phyloP scores from a whole-genome alignment of 2,329 filamentous ascomycete genomes.

The Paraconiothyrium brasiliense region DNA sequence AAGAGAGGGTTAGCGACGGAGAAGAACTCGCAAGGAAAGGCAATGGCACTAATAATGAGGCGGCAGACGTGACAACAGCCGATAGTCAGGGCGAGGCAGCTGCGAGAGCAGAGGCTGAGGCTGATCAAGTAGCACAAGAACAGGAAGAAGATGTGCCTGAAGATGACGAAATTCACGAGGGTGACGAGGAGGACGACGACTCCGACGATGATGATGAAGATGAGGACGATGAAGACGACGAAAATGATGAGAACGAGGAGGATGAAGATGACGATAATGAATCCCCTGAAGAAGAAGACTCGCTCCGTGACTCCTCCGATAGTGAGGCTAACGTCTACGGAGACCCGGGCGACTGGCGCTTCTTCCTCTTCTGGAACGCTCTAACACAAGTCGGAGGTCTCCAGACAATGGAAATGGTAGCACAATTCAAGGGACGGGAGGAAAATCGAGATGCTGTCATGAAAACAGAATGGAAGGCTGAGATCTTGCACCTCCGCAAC shows the following conservation, averaged over 20 bases:
- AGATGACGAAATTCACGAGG: not conserved
- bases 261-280: not conserved
- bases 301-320: not conserved
- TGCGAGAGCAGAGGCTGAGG: not conserved
- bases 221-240: not conserved
- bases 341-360: slow-evolving; percentile 1
- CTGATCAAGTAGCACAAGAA: not conserved
- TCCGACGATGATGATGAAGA: not conserved
- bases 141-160: not conserved
- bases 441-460: not conserved
- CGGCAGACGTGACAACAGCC: not conserved
- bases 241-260: not conserved
- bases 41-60: not conserved
- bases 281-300: not conserved
- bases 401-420: slow-evolving; percentile 1
- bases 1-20: not conserved
- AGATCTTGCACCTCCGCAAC: slow-evolving; percentile 1
- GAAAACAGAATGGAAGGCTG: not conserved
- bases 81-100: not conserved
- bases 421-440: slow-evolving; percentile 12
- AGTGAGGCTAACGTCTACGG: not conserved
- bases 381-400: not conserved
- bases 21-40: not conserved
- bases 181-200: not conserved
- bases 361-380: slow-evolving; percentile 4